Percentiles rank a stretch among this genome's conserved stretches.
phyloP scores from a whole-genome alignment of 2,329 filamentous ascomycete species.

The Leptographium flavum region DNA sequence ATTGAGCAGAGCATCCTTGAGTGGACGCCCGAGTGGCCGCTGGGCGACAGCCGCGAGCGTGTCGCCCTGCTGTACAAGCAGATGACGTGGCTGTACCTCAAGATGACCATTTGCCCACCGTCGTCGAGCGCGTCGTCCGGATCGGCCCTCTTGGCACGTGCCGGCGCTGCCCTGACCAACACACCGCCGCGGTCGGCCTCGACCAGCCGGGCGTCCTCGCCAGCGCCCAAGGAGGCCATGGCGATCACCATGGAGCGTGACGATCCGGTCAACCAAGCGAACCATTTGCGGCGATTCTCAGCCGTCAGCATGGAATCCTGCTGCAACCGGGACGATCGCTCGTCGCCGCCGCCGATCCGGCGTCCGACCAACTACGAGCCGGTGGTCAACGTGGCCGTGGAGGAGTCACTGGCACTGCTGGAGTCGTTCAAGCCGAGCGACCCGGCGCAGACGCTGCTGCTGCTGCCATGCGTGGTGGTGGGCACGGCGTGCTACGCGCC shows the following conservation, averaged over 20 bases:
- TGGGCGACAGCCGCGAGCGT: conserved; percentile 39
- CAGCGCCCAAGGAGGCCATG: conserved; percentile 10
- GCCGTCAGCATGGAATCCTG: too few relatives aligned
- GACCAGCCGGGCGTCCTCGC: conserved; percentile 22
- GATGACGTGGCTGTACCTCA: conserved; percentile 52
- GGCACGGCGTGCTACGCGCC: conserved; percentile 44
- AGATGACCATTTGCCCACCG: conserved; percentile 46
- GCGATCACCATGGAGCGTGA: neutral
- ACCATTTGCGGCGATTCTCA: too few relatives aligned
- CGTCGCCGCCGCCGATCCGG: conserved; percentile 31
- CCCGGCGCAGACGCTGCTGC: conserved; percentile 42
- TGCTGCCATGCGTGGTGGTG: conserved; percentile 46
- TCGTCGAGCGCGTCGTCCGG: conserved; percentile 6
- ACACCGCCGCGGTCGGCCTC: conserved; percentile 17
- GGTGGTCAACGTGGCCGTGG: conserved; percentile 38
- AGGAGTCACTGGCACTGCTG: conserved; percentile 40
- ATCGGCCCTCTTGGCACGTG: conserved; percentile 7
- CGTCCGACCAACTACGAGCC: conserved; percentile 34
- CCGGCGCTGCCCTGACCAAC: conserved; percentile 7
- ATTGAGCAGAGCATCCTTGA: conserved; percentile 62
- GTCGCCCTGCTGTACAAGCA: conserved; percentile 48
- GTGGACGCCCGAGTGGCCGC: conserved; percentile 54
- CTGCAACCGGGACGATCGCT: conserved; percentile 6
- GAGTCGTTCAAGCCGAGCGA: conserved; percentile 42
- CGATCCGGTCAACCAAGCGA: too few relatives aligned